Evolutionary conservation across 129 eudicot genomes (phyloP).

Genomic region (Ambrosia artemisiifolia): DNA sequence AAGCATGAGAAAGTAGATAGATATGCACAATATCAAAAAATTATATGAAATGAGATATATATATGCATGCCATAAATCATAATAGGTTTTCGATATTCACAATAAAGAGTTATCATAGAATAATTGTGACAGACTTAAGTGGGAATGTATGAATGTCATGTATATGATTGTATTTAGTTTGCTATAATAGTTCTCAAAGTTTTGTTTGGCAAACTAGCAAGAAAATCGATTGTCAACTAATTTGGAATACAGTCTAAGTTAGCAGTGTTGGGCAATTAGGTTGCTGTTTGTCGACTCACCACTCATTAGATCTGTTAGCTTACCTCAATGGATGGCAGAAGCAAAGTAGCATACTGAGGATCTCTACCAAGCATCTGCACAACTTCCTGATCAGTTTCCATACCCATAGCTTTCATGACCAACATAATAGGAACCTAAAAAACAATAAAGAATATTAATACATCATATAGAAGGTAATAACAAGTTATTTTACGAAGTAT

Average conservation of each 20-base stretch:
- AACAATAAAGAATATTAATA: not conserved
- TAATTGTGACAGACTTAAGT: not conserved
- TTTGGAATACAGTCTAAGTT: not conserved
- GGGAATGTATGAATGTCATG: not conserved
- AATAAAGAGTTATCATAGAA: not conserved
- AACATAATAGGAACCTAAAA: slow-evolving; percentile 85
- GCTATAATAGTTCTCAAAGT: not conserved
- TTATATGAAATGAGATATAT: not conserved
- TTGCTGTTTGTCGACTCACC: not conserved
- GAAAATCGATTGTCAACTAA: not conserved
- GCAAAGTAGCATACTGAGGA: slow-evolving; percentile 80
- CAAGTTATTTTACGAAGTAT: not conserved
- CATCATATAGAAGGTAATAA: not conserved
- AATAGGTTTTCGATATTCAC: too few relatives aligned
- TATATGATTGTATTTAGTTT: not conserved
- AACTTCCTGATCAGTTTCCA: slow-evolving; percentile 97
- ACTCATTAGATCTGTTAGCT: not conserved
- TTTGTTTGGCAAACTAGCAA: not conserved
- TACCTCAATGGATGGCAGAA: slow-evolving; percentile 96
- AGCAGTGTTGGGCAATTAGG: not conserved
- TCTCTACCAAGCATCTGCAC: slow-evolving; percentile 99
- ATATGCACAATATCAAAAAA: not conserved
- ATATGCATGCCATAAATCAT: not conserved
- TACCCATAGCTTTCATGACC: slow-evolving; percentile 97
- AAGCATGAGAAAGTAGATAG: not conserved